Evolutionary conservation across 805 yeast genomes (phyloP).

Genomic region (Lachancea sp.): DNA sequence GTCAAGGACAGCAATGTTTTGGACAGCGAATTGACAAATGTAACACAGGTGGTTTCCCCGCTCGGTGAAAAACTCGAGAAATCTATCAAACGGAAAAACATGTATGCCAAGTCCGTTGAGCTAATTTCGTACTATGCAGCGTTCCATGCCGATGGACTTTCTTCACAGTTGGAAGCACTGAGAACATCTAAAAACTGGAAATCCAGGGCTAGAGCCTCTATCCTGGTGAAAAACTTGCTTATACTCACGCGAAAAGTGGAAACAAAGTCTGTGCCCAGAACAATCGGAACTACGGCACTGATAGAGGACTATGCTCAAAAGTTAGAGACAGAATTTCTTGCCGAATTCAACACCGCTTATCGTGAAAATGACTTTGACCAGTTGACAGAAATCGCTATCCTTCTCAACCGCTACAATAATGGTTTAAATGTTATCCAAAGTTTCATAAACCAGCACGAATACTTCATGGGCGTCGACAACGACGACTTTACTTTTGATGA

Average conservation of each 20-base stretch:
- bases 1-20: conserved; percentile 21
- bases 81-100: conserved; percentile 65
- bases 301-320: conserved; percentile 69
- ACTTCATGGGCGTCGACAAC: conserved; percentile 42
- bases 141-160: conserved; percentile 46
- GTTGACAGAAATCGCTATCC: conserved; percentile 70
- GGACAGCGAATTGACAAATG: conserved; percentile 36
- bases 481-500: conserved; percentile 37
- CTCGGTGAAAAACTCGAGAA: conserved; percentile 61
- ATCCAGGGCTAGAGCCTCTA: conserved; percentile 53
- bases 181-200: conserved; percentile 48
- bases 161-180: conserved; percentile 52
- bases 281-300: conserved; percentile 28
- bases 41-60: conserved; percentile 57
- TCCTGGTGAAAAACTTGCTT: conserved; percentile 57
- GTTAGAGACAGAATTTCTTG: conserved; percentile 67
- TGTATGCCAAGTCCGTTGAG: conserved; percentile 64
- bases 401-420: conserved; percentile 74
- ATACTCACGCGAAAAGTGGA: conserved; percentile 59
- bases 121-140: conserved; percentile 71
- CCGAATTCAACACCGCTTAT: conserved; percentile 68
- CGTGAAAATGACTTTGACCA: conserved; percentile 58
- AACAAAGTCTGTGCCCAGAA: conserved; percentile 44
- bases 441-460: conserved; percentile 73
- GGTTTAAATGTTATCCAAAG: conserved; percentile 77